Evolutionary conservation across 768 basidiomycete species (phyloP), one percentile per base, ranked within the genome.

Genomic region (Lentinula edodes): DNA sequence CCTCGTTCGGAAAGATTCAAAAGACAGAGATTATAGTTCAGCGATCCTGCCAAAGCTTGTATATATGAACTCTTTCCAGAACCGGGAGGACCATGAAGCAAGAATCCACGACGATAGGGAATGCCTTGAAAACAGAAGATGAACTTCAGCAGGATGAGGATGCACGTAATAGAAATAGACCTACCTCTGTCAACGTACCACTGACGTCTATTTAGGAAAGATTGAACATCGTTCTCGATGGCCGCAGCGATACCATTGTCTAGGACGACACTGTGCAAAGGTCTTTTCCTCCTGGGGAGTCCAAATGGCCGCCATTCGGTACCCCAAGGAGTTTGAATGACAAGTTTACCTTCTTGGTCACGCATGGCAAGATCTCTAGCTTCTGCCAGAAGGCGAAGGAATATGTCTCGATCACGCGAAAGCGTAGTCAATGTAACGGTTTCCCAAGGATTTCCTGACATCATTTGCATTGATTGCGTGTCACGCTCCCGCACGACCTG

Each of bases 61-160:
- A 98, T 98, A 76, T 93, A 99, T 6, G 97, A 99, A 1, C 96
- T 95, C 71, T 99, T 99, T 53, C 97, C 97, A 0, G 95, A 97
- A 15, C 97, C 97, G 6, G 97, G 97, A 20, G 97, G 97, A 10
- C 97, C 97, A 68, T 98, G 85, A 15, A 99, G 76, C 9, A 99
- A 83, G 73, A 98, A 98, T 42, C 97, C 97, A 63, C 97, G 83
- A 23, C 97, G 87, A 71, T 98, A 99, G 0, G 97, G 97, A 62
- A 99, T 97, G 16, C 96, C 95, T 98, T 62, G 38, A 63, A 38
- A 16, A 43, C 15, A 9, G 23, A 18, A 38, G 5, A 39, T 41
- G 10, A 41, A 34, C 41, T 15, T 28, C 28, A 28, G 3, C 28
- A 28, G 28, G 3, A 56, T 6, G 7, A 20, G 9, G 34, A 57